Evolutionary conservation across 176 grass and related monocot species (phyloP), one percentile per base, ranked within the genome.

Genomic region (Triticum turgidum): DNA sequence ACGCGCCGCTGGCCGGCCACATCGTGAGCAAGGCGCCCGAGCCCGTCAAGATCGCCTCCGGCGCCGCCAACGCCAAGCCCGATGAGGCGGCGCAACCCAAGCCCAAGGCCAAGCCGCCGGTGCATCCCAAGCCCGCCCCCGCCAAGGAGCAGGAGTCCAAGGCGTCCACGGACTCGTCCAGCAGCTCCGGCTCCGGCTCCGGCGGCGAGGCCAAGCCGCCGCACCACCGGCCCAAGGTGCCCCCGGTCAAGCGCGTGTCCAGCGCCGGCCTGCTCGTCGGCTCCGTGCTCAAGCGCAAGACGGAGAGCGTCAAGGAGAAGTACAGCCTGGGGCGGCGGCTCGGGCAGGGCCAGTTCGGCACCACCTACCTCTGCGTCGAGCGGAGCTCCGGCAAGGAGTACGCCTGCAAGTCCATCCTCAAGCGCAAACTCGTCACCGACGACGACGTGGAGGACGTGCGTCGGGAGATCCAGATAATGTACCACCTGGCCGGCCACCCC

Each of bases 281-380:
- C 24, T 96, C 94, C 0, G 94, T 96, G 65, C 88, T 96, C 24
- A 93, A 92, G 89, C 89, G 94, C 37, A 96, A 79, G 90, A 96
- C 91, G 11, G 91, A 93, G 87, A 93, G 83, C 80, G 75, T 96
- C 42, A 96, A 93, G 89, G 94, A 96, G 69, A 91, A 93, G 85
- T 96, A 92, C 89, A 96, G 89, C 87, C 85, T 96, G 3, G 94
- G 94, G 2, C 89, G 94, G 6, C 93, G 93, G 69, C 89, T 98
- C 1, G 96, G 96, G 12, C 96, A 98, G 90, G 96, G 96, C 15
- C 96, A 98, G 82, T 98, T 98, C 62, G 96, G 96, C 44, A 95
- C 90, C 11, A 98, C 96, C 30, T 94, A 95, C 84, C 89, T 98
- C 7, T 98, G 96, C 90, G 85, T 98, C 11, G 96, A 98, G 65